phyloP scores from a whole-genome alignment of 441 rosid species.

The Syzygium syzygioides region DNA sequence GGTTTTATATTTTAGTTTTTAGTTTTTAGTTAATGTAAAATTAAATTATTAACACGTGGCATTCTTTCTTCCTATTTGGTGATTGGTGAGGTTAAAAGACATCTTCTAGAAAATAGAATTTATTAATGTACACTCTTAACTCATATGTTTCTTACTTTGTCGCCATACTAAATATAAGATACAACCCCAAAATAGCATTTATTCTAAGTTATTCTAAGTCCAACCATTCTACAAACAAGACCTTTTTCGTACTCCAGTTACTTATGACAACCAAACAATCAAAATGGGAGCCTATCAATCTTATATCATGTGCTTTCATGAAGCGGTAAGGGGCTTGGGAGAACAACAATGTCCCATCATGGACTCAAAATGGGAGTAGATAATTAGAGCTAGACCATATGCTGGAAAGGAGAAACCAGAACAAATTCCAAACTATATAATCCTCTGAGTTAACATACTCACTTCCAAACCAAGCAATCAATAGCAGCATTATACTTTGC shows the following conservation, averaged over 20 bases:
- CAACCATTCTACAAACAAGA: background rate
- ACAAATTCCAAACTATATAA: background rate
- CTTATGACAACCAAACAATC: background rate
- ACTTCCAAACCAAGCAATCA: conserved; percentile 99
- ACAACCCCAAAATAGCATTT: background rate
- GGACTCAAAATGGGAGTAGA: background rate
- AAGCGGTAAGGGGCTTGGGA: background rate
- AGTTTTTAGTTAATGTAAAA: background rate
- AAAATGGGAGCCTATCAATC: background rate
- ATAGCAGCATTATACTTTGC: conserved; percentile 95
- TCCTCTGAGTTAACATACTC: conserved; percentile 23
- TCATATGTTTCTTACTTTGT: background rate
- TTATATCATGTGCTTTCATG: background rate
- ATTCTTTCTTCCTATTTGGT: background rate
- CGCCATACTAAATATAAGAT: background rate
- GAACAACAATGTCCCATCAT: background rate
- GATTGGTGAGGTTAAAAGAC: background rate
- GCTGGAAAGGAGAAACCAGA: background rate
- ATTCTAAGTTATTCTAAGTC: background rate
- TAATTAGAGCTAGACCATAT: background rate
- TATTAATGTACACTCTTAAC: accelerated
- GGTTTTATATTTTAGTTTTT: background rate
- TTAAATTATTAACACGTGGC: background rate
- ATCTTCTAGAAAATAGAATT: background rate
- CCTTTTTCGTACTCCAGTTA: background rate